A percentile compares a stretch with the other conserved stretches of the same genome.
Evolutionary conservation across 2,329 filamentous ascomycete species (phyloP).

Genomic region (Seiridium cupressi): DNA sequence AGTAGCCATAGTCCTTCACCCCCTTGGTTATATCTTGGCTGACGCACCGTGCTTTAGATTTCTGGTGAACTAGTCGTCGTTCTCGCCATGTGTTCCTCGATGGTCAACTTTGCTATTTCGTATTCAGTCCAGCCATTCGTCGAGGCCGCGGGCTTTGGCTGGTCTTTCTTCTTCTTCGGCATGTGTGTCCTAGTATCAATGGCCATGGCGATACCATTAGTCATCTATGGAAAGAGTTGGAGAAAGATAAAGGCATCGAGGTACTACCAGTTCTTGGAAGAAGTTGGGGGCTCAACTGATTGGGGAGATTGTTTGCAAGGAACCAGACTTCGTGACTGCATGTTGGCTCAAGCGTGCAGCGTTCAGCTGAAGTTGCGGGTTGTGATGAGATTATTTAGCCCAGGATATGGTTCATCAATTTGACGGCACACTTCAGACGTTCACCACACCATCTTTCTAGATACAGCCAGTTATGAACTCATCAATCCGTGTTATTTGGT

Average conservation of each 20-base stretch:
- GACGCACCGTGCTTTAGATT: not conserved
- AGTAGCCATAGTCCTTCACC: not conserved
- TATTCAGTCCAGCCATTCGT: constrained; percentile 1
- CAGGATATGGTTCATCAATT: too few species aligned
- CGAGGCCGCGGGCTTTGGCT: not conserved
- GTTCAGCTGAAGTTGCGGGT: too few species aligned
- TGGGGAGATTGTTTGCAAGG: not conserved
- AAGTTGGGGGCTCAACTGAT: not conserved
- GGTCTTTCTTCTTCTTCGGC: constrained; percentile 1
- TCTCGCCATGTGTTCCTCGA: constrained; percentile 1
- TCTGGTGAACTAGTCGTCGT: constrained; percentile 1
- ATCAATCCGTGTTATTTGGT: too few species aligned
- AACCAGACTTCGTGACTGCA: not conserved
- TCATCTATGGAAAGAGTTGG: not conserved
- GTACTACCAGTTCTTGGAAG: constrained; percentile 2
- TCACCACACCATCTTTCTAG: too few species aligned
- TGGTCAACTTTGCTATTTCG: not conserved
- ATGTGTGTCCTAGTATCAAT: not conserved
- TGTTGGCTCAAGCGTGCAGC: too few species aligned
- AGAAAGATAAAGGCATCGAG: not conserved
- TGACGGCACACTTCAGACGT: too few species aligned
- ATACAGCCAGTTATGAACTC: too few species aligned
- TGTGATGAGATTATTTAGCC: too few species aligned
- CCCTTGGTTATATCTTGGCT: not conserved
- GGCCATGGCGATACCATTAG: not conserved